phyloP scores from a whole-genome alignment of 2,329 filamentous ascomycete genomes.

The Colletotrichum sp. region DNA sequence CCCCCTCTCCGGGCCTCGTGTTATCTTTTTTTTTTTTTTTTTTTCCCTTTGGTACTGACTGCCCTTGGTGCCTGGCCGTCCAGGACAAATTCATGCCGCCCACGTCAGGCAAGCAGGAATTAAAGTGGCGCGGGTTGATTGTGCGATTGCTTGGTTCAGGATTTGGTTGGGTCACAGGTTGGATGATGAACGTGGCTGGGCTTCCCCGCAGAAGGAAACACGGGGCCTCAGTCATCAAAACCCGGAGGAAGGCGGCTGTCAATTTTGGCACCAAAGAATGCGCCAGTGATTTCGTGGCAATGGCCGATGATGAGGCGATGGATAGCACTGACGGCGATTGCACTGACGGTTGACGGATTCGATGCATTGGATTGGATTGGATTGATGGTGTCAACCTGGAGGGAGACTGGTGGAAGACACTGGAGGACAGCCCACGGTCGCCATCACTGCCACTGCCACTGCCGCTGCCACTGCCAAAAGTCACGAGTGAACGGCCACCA shows the following conservation, averaged over 20 bases:
- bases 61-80: background rate
- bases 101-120: slow-evolving; percentile 4
- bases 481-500: background rate
- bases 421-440: background rate
- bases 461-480: background rate
- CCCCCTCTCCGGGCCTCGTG: background rate
- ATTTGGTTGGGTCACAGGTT: background rate
- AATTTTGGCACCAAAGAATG: background rate
- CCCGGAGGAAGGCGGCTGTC: background rate
- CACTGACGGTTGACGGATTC: background rate
- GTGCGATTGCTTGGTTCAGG: background rate
- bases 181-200: slow-evolving; percentile 12
- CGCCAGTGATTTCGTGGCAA: background rate
- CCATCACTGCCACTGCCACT: background rate
- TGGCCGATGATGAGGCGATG: background rate
- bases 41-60: background rate
- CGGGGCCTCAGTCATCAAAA: slow-evolving; percentile 7
- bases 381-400: background rate
- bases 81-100: background rate
- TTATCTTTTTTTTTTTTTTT: background rate
- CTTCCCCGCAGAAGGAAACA: slow-evolving; percentile 17
- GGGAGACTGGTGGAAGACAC: background rate
- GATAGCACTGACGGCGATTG: background rate
- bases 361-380: background rate
- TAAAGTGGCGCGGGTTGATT: slow-evolving; percentile 10